Base-by-base conservation (phyloP, 768 basidiomycete species). In the Suillus discolor region DNA sequence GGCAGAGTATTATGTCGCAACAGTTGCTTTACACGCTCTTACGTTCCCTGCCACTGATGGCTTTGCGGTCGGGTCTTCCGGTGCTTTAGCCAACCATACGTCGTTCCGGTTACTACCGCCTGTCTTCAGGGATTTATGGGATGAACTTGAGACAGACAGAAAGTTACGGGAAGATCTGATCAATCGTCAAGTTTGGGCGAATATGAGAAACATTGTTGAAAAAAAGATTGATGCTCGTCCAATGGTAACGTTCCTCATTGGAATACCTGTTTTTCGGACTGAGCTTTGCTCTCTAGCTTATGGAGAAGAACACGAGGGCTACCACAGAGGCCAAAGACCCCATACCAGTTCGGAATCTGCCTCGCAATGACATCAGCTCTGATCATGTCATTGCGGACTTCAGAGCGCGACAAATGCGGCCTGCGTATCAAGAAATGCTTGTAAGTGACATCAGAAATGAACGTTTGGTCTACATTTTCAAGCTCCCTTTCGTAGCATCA, bases 1-100 rank as follows among this genome's bases (percentile, higher is more conserved):
- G 74, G 96, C 97, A 28, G 93, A 93, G 75, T 89, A 98, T 71
- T 99, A 94, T 73, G 85, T 97, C 60, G 86, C 97, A 5, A 92
- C 91, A 20, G 78, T 96, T 57, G 95, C 94, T 4, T 80, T 98
- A 41, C 93, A 97, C 75, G 84, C 87, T 4, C 78, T 98, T 39
- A 87, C 86, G 13, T 93, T 89, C 70, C 86, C 88, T 18, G 64
- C 75, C 2, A 83, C 83, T 0, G 84, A 85, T 61, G 91, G 91
- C 9, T 94, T 94, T 75, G 83, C 86, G 12, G 75, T 83, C 3
- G 83, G 84, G n/a, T 75, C 74, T 5, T 77, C 83, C 39, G 75
- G 77, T 13, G 80, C 81, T 45, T 78, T 83, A 55, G 80, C 82
- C 36, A 83, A 77, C 53, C 81, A 80, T 55, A 89, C 92, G 1